These are phyloP conservation scores for Torrubiella hemipterigena DNA, from an alignment of 2,329 filamentous ascomycete species.

Conservation along the genomic window DNA sequence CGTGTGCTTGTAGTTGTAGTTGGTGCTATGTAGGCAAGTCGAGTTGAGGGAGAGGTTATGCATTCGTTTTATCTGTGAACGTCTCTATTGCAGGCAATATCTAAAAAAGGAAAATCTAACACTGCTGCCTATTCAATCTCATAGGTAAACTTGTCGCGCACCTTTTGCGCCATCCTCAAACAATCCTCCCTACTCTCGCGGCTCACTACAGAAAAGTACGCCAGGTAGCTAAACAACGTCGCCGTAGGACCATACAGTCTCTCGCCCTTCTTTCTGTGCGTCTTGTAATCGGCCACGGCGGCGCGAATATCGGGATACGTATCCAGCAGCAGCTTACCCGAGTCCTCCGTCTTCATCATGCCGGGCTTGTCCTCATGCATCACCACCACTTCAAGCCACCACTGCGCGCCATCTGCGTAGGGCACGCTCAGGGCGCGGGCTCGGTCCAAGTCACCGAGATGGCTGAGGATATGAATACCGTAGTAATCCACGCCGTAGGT, in stretches of 20 bases:
- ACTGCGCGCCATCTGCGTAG: neutral
- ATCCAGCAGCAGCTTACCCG: neutral
- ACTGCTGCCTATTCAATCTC: neutral
- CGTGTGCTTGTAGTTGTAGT: too few species aligned
- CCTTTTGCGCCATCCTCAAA: neutral
- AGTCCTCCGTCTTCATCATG: neutral
- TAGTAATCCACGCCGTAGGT: constrained; percentile 19
- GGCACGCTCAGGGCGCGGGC: neutral
- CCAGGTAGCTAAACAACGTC: neutral
- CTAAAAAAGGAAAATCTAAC: too few species aligned
- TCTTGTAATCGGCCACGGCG: neutral
- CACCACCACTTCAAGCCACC: neutral
- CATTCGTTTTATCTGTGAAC: too few species aligned
- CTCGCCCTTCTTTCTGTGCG: neutral
- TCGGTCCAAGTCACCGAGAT: constrained; percentile 6
- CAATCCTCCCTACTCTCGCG: neutral
- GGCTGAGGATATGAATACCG: constrained; percentile 12
- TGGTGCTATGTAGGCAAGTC: too few species aligned
- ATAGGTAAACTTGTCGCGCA: constrained; percentile 8
- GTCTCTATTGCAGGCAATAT: neutral
- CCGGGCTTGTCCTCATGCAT: neutral
- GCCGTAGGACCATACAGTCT: neutral
- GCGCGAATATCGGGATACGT: neutral
- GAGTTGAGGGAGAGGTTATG: too few species aligned
- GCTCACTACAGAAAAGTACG: constrained; percentile 6